Evolutionary conservation across 2,329 filamentous ascomycete genomes (phyloP).

Genomic region (Nigrospora oryzae): DNA sequence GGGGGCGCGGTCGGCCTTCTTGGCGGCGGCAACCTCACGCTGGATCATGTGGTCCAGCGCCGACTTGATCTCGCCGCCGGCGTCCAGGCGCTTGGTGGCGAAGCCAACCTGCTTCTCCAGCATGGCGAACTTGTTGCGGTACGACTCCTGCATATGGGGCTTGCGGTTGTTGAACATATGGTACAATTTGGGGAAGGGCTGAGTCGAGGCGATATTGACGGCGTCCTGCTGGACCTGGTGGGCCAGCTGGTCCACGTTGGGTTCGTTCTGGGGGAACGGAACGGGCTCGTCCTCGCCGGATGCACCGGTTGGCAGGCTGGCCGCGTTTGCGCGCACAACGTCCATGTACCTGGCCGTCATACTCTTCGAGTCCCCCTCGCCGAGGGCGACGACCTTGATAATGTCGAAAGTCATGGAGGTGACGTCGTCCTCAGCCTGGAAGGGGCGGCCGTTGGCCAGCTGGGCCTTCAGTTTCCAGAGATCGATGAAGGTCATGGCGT

Average conservation of each 20-base stretch:
- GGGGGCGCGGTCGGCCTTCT: constrained; percentile 6
- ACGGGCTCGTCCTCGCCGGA: background rate
- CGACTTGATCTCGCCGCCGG: constrained; percentile 5
- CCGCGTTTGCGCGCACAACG: background rate
- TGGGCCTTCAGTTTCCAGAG: constrained; percentile 22
- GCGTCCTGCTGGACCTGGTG: constrained; percentile 6
- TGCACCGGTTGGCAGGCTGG: background rate
- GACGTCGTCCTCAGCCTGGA: constrained; percentile 19
- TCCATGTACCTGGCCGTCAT: constrained; percentile 5
- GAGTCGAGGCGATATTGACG: background rate
- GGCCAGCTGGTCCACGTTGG: constrained; percentile 1
- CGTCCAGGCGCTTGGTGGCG: constrained; percentile 5
- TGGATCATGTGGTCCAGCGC: constrained; percentile 8
- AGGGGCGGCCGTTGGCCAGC: constrained; percentile 17
- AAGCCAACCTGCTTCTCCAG: constrained; percentile 4
- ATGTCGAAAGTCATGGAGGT: constrained; percentile 21
- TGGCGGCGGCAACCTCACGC: constrained; percentile 5
- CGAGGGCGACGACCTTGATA: constrained; percentile 22
- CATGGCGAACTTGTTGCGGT: constrained; percentile 5
- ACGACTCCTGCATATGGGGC: constrained; percentile 2
- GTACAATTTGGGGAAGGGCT: constrained; percentile 4
- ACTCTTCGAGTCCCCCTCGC: constrained; percentile 7
- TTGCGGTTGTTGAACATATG: constrained; percentile 5
- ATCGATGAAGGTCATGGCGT: constrained; percentile 15
- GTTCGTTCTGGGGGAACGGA: constrained; percentile 3